Conservation (phyloP, 306 rosid genomes). For the Prunus padus region DNA sequence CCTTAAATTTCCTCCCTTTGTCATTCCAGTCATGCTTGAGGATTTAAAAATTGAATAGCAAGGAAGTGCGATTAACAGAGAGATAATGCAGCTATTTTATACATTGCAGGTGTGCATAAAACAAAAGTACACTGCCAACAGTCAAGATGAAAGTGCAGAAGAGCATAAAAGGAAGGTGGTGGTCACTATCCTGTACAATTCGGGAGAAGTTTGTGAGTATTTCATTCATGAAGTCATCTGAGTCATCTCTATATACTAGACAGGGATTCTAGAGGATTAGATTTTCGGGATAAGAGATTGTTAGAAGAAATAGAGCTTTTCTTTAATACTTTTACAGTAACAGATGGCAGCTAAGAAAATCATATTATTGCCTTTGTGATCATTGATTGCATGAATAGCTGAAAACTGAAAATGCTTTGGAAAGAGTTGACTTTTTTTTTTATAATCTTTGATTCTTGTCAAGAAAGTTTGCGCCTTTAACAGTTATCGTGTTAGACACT, state of each 20-base stretch:
- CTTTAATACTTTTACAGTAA: conserved; percentile 48
- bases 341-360: conserved; percentile 31
- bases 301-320: conserved; percentile 66
- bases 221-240: conserved; percentile 67
- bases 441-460: no score
- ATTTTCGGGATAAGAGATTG: conserved; percentile 34
- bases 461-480: no score
- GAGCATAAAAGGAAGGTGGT: conserved; percentile 38
- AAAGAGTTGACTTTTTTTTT: no score
- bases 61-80: no score
- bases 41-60: background rate
- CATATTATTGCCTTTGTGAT: background rate
- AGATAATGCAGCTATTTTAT: conserved; percentile 33
- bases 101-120: conserved; percentile 68
- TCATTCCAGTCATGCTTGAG: background rate
- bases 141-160: conserved; percentile 31
- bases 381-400: no score
- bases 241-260: conserved; percentile 25
- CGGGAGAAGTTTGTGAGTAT: conserved; percentile 53
- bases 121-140: conserved; percentile 41
- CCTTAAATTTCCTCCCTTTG: background rate
- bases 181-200: conserved; percentile 31
- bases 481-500: no score
- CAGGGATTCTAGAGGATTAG: conserved; percentile 33
- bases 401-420: no score